Evolutionary conservation across 176 grass and related monocot species (phyloP).

Genomic region (Triticum dicoccoides): DNA sequence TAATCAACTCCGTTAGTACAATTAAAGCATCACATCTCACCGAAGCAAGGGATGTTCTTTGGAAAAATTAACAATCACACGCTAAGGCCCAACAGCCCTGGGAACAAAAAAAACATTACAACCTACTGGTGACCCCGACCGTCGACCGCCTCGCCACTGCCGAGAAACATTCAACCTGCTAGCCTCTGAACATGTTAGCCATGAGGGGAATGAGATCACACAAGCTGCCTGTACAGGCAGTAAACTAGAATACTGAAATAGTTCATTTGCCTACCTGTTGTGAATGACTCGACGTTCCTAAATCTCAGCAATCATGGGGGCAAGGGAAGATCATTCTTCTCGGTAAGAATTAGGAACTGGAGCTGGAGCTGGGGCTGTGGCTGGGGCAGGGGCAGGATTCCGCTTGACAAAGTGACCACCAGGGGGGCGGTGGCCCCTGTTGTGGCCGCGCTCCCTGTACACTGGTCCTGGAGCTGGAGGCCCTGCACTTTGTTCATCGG

Average conservation of each 20-base stretch:
- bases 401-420: slow-evolving; percentile 47
- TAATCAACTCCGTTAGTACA: slow-evolving; percentile 42
- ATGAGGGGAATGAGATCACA: not conserved
- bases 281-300: not conserved
- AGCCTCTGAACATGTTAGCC: slow-evolving; percentile 20
- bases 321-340: slow-evolving; percentile 34
- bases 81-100: slow-evolving; percentile 14
- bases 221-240: slow-evolving; percentile 4
- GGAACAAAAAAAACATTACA: slow-evolving; percentile 42
- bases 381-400: slow-evolving; percentile 14
- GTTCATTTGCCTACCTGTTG: slow-evolving; percentile 16
- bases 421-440: slow-evolving; percentile 9
- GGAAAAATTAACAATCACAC: slow-evolving; percentile 30
- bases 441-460: slow-evolving; percentile 38
- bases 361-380: slow-evolving; percentile 1
- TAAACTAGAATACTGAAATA: not conserved
- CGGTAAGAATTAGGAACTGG: slow-evolving; percentile 22
- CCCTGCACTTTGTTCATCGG: slow-evolving; percentile 20
- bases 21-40: slow-evolving; percentile 38
- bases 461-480: slow-evolving; percentile 20
- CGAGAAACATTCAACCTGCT: slow-evolving; percentile 29
- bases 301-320: not conserved
- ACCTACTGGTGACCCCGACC: slow-evolving; percentile 19
- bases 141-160: not conserved
- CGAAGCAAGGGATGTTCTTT: slow-evolving; percentile 24